Evolutionary conservation across 768 basidiomycete genomes (phyloP).

Genomic region (Suillus bovinus): DNA sequence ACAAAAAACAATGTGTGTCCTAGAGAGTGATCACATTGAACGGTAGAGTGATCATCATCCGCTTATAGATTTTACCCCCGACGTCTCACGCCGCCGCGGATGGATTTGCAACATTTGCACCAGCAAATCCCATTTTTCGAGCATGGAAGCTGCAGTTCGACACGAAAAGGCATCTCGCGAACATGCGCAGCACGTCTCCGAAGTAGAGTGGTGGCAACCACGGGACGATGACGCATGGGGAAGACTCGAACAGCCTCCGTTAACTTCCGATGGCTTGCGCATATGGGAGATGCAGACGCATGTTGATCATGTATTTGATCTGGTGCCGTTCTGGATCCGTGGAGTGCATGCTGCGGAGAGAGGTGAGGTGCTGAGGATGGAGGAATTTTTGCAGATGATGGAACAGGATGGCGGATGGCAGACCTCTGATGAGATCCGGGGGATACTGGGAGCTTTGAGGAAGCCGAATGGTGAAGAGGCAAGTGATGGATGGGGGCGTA

Average conservation of each 20-base stretch:
- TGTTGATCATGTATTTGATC: slow-evolving; percentile 49
- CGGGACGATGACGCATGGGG: slow-evolving; percentile 27
- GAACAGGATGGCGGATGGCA: slow-evolving; percentile 35
- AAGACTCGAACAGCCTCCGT: slow-evolving; percentile 30
- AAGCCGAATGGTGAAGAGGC: slow-evolving; percentile 1
- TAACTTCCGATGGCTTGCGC: slow-evolving; percentile 29
- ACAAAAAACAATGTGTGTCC: slow-evolving; percentile 4
- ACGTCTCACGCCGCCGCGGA: slow-evolving; percentile 26
- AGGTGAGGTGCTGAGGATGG: slow-evolving; percentile 43
- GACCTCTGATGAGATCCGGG: slow-evolving; percentile 29
- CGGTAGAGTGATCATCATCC: neutral
- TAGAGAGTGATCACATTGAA: neutral
- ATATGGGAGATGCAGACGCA: slow-evolving; percentile 32
- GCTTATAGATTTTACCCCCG: slow-evolving; percentile 26
- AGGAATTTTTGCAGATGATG: slow-evolving; percentile 46
- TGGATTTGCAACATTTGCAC: slow-evolving; percentile 37
- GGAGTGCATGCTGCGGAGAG: slow-evolving; percentile 49
- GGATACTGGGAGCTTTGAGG: slow-evolving; percentile 29
- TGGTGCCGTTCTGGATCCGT: slow-evolving; percentile 56
- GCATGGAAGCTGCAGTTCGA: slow-evolving; percentile 28
- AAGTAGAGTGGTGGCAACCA: slow-evolving; percentile 12
- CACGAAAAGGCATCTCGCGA: slow-evolving; percentile 30
- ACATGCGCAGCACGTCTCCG: slow-evolving; percentile 19
- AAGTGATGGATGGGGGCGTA: slow-evolving; percentile 13
- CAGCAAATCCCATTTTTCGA: slow-evolving; percentile 24